These are phyloP conservation scores for Ophiostoma tasmaniense DNA, from an alignment of 2,329 filamentous ascomycete genomes.

Conservation along the genomic window DNA sequence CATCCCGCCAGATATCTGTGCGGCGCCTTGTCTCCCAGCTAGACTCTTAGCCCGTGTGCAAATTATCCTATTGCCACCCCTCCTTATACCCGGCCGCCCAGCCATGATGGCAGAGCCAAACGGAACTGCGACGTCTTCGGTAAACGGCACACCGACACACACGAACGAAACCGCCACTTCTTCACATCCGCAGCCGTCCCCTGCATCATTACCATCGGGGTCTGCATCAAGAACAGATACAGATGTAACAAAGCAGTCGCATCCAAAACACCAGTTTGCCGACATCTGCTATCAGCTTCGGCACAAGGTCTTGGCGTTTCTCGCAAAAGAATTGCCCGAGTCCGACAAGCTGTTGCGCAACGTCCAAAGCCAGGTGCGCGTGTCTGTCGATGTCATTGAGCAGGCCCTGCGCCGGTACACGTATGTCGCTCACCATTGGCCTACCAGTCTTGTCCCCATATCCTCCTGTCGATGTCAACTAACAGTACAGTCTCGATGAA, in stretches of 20 bases:
- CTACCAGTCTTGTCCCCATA: neutral
- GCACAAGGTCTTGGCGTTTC: slow-evolving; percentile 55
- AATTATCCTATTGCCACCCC: neutral
- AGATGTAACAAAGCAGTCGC: neutral
- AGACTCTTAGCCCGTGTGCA: neutral
- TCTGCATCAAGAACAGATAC: neutral
- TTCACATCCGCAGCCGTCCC: neutral
- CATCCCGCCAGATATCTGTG: neutral
- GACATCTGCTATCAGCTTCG: slow-evolving; percentile 46
- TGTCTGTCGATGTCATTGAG: slow-evolving; percentile 64
- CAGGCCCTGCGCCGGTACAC: slow-evolving; percentile 68
- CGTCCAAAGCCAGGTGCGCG: slow-evolving; percentile 66
- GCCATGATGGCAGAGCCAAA: neutral
- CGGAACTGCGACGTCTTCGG: neutral
- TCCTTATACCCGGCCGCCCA: neutral
- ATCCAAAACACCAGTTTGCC: slow-evolving; percentile 15
- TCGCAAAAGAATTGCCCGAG: slow-evolving; percentile 47
- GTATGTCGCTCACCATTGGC: slow-evolving; percentile 37
- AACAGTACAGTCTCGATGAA: slow-evolving; percentile 53
- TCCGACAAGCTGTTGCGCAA: slow-evolving; percentile 45
- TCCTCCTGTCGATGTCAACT: neutral
- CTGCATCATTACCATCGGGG: neutral
- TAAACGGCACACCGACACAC: neutral
- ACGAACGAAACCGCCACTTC: neutral
- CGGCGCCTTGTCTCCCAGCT: neutral